phyloP scores from a whole-genome alignment of 164 flowering plant species.

The Magnolia sinica region DNA sequence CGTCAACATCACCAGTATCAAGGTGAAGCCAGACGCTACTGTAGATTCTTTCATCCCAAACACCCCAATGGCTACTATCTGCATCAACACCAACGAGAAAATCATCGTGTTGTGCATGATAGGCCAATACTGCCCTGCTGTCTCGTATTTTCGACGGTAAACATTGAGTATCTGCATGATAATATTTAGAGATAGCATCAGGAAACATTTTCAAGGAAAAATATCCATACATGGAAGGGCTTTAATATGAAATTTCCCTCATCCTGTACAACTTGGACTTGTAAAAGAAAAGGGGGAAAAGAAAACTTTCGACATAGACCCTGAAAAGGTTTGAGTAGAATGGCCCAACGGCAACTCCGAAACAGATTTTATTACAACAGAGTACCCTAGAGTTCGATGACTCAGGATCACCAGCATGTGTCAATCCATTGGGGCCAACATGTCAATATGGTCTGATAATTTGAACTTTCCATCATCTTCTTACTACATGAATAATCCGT shows the following conservation, averaged over 20 bases:
- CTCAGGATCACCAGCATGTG: no score
- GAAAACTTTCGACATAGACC: no score
- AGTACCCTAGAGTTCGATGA: no score
- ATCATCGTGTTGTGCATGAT: conserved; percentile 77
- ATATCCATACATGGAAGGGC: background rate
- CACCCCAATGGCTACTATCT: conserved; percentile 77
- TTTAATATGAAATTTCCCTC: no score
- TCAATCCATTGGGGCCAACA: no score
- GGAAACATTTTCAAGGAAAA: background rate
- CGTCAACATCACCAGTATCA: conserved; percentile 63
- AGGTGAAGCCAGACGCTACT: conserved; percentile 70
- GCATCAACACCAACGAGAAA: conserved; percentile 77
- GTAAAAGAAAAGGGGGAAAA: no score
- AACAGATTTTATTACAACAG: no score
- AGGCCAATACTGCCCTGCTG: conserved; percentile 86
- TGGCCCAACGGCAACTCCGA: background rate
- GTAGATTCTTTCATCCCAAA: conserved; percentile 76
- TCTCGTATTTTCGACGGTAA: conserved; percentile 65
- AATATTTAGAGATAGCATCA: background rate
- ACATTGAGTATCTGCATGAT: conserved; percentile 76
- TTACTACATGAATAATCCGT: no score
- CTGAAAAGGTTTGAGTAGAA: no score
- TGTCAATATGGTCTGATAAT: no score
- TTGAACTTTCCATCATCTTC: background rate
- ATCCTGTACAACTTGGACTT: no score